Percentiles rank a stretch among this genome's conserved stretches.
Evolutionary conservation across 2,329 filamentous ascomycete species (phyloP).

Genomic region (Dactylellina parvicollis): DNA sequence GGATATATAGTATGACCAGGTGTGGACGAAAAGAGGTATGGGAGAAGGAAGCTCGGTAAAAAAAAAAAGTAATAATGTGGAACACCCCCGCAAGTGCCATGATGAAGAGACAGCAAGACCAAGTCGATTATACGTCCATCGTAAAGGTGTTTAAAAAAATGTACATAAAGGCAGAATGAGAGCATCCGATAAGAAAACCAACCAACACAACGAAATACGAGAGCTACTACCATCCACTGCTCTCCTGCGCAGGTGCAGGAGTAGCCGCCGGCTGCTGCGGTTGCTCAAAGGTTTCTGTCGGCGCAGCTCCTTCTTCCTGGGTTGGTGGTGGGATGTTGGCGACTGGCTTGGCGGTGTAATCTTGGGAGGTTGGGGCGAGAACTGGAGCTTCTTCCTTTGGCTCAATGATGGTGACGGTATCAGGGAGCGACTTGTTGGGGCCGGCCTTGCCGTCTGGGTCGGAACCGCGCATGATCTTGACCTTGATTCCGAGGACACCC

Average conservation of each 20-base stretch:
- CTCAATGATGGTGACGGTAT: conserved; percentile 99
- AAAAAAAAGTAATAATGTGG: conserved; percentile 25
- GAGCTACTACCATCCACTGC: conserved; percentile 40
- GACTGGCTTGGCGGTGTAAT: conserved; percentile 72
- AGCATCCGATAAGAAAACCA: conserved; percentile 1
- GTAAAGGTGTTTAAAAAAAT: conserved; percentile 37
- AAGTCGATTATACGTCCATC: conserved; percentile 49
- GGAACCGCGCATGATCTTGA: conserved; percentile 99
- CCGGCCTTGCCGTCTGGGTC: conserved; percentile 99
- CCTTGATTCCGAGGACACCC: conserved; percentile 99
- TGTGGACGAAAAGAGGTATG: conserved; percentile 18
- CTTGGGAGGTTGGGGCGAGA: conserved; percentile 94
- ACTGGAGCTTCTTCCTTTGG: conserved; percentile 99
- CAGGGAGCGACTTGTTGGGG: conserved; percentile 95
- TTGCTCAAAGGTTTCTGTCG: conserved; percentile 45
- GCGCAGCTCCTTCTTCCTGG: conserved; percentile 27
- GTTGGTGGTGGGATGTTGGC: conserved; percentile 40
- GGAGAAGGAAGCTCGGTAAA: conserved; percentile 40
- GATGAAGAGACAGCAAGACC: conserved; percentile 40
- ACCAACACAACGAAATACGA: conserved; percentile 21
- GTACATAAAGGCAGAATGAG: conserved; percentile 39
- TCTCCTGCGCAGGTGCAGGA: conserved; percentile 20
- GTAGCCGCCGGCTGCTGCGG: conserved; percentile 31
- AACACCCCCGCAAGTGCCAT: conserved; percentile 52
- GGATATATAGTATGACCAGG: conserved; percentile 7